Evolutionary conservation across 2,329 filamentous ascomycete species (phyloP).

Genomic region (Penicillium sp.): DNA sequence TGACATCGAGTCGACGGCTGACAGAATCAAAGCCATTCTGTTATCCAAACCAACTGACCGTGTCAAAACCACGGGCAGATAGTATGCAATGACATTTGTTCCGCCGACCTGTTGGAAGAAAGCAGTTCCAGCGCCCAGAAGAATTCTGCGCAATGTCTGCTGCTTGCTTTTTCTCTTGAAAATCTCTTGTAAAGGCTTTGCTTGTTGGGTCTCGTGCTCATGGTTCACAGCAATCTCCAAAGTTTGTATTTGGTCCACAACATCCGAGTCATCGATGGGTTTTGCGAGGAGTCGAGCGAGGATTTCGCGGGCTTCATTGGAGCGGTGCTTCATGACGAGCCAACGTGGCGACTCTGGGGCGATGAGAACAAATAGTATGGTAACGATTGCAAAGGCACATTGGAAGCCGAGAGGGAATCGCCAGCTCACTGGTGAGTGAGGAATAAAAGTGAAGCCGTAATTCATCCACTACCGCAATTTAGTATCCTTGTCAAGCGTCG

Average conservation of each 20-base stretch:
- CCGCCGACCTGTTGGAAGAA: constrained; percentile 30
- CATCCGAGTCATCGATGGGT: no score
- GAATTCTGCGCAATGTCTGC: constrained; percentile 40
- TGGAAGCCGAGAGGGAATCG: constrained; percentile 28
- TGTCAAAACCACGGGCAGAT: constrained; percentile 19
- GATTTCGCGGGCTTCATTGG: no score
- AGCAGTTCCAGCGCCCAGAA: constrained; percentile 43
- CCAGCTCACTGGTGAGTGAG: constrained; percentile 26
- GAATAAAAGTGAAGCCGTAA: constrained; percentile 41
- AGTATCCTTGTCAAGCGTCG: no score
- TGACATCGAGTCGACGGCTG: constrained; percentile 15
- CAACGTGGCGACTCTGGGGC: constrained; percentile 32
- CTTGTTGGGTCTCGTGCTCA: no score
- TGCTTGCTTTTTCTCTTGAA: neutral
- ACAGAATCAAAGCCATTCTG: constrained; percentile 17
- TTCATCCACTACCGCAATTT: constrained; percentile 33
- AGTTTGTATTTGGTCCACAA: no score
- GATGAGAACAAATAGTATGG: constrained; percentile 21
- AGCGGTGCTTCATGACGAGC: neutral
- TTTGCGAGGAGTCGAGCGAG: no score
- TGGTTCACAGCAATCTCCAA: no score
- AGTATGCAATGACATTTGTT: constrained; percentile 23
- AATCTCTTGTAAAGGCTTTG: no score
- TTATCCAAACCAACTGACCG: constrained; percentile 14
- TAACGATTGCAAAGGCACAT: neutral